phyloP scores from a whole-genome alignment of 129 eudicot genomes.

The Heracleum sosnowskyi region DNA sequence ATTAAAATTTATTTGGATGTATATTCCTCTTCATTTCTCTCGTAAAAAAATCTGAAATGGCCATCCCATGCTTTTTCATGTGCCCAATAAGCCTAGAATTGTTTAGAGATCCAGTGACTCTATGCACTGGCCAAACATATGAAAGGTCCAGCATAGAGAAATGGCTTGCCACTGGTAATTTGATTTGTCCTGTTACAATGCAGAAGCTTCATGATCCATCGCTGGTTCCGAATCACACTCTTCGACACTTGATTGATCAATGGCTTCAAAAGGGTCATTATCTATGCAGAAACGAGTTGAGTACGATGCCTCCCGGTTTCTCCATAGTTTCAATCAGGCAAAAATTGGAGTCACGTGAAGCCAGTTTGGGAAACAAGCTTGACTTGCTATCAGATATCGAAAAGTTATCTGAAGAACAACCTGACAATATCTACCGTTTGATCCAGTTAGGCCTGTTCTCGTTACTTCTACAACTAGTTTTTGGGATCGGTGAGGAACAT shows the following conservation, averaged over 20 bases:
- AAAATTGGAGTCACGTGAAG: conserved; percentile 18
- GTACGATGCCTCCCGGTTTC: not conserved
- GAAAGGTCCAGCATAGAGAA: conserved; percentile 32
- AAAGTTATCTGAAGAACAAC: conserved; percentile 15
- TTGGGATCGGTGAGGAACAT: not conserved
- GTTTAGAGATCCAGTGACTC: conserved; percentile 38
- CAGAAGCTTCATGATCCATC: conserved; percentile 25
- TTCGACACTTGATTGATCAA: conserved; percentile 26
- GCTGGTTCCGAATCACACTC: conserved; percentile 31
- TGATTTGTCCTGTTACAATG: conserved; percentile 41
- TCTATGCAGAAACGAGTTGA: not conserved
- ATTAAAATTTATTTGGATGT: not conserved
- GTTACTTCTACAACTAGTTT: conserved; percentile 17
- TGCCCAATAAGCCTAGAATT: conserved; percentile 42
- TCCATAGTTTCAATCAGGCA: conserved; percentile 19
- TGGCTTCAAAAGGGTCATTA: conserved; percentile 23
- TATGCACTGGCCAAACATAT: conserved; percentile 42
- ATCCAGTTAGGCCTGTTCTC: conserved; percentile 20
- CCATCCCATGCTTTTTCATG: conserved; percentile 23
- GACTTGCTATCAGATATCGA: conserved; percentile 14
- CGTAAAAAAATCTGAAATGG: conserved; percentile 8
- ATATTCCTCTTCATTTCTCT: not conserved
- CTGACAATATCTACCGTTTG: conserved; percentile 15
- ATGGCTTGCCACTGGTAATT: conserved; percentile 30
- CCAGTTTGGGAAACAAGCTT: conserved; percentile 20